A percentile compares a stretch with the other conserved stretches of the same genome.
Evolutionary conservation across 2,329 filamentous ascomycete species (phyloP).

Genomic region (Neonectria neomacrospora): DNA sequence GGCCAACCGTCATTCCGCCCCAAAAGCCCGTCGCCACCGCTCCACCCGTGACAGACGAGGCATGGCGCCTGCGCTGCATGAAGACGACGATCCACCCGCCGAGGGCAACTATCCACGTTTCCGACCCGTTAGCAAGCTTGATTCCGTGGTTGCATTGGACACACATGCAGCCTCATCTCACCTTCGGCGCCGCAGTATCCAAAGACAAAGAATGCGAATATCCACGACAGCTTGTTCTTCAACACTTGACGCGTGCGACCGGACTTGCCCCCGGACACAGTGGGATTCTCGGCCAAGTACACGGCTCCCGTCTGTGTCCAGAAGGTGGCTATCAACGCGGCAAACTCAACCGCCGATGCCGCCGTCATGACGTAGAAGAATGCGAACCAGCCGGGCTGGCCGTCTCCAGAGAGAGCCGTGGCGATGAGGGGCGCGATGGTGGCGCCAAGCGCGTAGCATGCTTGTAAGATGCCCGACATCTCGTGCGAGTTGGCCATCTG

Average conservation of each 20-base stretch:
- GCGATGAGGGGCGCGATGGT: slow-evolving; percentile 76
- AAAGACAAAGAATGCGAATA: slow-evolving; percentile 10
- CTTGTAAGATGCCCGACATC: slow-evolving; percentile 75
- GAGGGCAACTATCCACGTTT: slow-evolving; percentile 10
- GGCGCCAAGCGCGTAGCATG: slow-evolving; percentile 74
- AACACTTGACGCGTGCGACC: slow-evolving; percentile 3
- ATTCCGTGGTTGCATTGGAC: too few relatives aligned
- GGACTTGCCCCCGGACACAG: slow-evolving; percentile 1
- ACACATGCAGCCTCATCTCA: too few relatives aligned
- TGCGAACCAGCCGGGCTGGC: slow-evolving; percentile 69
- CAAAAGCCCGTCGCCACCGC: slow-evolving; percentile 84
- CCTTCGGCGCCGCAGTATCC: slow-evolving; percentile 18
- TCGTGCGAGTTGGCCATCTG: slow-evolving; percentile 77
- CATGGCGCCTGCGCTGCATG: slow-evolving; percentile 79
- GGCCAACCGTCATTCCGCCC: slow-evolving; percentile 80
- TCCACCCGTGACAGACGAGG: slow-evolving; percentile 73
- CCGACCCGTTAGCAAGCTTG: background rate
- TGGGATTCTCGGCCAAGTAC: slow-evolving; percentile 5
- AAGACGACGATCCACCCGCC: slow-evolving; percentile 84
- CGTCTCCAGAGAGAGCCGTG: slow-evolving; percentile 71
- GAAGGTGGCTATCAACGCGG: background rate
- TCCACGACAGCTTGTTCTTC: slow-evolving; percentile 11
- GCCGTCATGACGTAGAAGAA: slow-evolving; percentile 81
- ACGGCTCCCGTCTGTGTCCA: slow-evolving; percentile 11
- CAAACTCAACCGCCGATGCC: slow-evolving; percentile 54